Base-by-base conservation (phyloP, 345 rosid genomes). In the Rubroshorea leprosula region DNA sequence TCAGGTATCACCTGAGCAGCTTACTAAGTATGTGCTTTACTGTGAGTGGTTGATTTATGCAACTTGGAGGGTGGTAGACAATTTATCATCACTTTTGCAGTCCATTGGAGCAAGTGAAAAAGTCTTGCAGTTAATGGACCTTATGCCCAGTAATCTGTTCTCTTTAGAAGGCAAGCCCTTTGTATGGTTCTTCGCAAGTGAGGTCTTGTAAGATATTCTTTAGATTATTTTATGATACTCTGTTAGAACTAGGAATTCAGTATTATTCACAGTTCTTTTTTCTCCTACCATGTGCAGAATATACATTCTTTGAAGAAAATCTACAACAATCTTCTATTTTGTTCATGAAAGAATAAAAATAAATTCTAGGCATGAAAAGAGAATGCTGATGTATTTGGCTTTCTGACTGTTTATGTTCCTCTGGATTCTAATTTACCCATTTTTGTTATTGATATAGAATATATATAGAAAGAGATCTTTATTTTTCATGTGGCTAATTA, bases 1-100 rank as follows among this genome's bases (percentile, higher is more conserved):
- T 46, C 63, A 65, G 22, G 63, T 63, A 46, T 66, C 83, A 39
- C 26, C 72, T 11, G 78, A 79, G 67, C 78, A 79, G 48, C 80
- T 78, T 44, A 73, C 76, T 21, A 79, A 70, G 64, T 79, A 79
- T 39, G 56, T 75, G 19, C 62, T 79, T 26, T 79, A 79, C 61
- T 75, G 80, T 14, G 83, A 79, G 59, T 79, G 83, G 83, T 56
- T 79, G 70, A 79, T 79, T 65, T 79, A 79, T 62, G 76, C 83
- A 45, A 73, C 76, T 55, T 75, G 80, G 83, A 75, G 83, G 72
- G 56, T 79, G 54, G 83, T 68, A 50, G 80, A 79, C 57, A 79
- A 69, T 68, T 55, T 67, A 54, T 57, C 68, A 5, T 72, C 74
- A 5, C 61, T 75, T 38, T 46, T 75, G 57, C 76, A 60, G 48